Evolutionary conservation across 805 yeast species (phyloP).

Genomic region (Candida boleticola): DNA sequence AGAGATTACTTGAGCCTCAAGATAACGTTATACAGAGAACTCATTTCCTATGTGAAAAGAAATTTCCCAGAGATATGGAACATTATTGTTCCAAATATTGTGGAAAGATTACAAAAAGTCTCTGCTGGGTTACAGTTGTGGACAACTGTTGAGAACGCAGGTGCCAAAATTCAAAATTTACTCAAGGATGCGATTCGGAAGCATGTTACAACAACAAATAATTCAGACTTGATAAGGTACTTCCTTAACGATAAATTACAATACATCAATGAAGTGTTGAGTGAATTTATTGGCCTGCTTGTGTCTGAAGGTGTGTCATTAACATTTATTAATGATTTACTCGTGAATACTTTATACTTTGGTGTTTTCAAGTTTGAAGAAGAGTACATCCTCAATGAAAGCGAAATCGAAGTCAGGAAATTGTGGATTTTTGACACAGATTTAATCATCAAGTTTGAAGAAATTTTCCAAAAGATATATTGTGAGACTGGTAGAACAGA

Average conservation of each 20-base stretch:
- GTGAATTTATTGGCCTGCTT: constrained; percentile 22
- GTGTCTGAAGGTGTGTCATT: constrained; percentile 16
- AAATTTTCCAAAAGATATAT: constrained; percentile 31
- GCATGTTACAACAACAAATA: constrained; percentile 37
- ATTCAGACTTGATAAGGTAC: constrained; percentile 2
- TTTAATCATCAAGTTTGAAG: constrained; percentile 38
- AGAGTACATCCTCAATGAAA: constrained; percentile 27
- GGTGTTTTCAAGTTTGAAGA: constrained; percentile 41
- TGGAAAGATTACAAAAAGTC: constrained; percentile 31
- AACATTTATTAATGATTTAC: constrained; percentile 16
- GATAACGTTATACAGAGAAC: constrained; percentile 37
- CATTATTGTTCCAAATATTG: constrained; percentile 34
- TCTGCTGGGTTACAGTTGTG: constrained; percentile 5
- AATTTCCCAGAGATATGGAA: constrained; percentile 45
- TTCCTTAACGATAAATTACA: constrained; percentile 8
- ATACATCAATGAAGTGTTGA: constrained; percentile 26
- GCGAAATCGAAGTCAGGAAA: constrained; percentile 22
- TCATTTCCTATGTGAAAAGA: constrained; percentile 43
- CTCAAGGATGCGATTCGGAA: constrained; percentile 39
- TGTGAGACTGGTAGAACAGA: constrained; percentile 8
- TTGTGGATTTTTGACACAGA: constrained; percentile 52
- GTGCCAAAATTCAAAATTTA: not conserved
- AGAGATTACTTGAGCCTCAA: constrained; percentile 53
- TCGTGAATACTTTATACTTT: constrained; percentile 27
- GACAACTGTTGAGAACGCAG: not conserved